phyloP scores from a whole-genome alignment of 352 stramenopile species.

The Pythium periplocum region DNA sequence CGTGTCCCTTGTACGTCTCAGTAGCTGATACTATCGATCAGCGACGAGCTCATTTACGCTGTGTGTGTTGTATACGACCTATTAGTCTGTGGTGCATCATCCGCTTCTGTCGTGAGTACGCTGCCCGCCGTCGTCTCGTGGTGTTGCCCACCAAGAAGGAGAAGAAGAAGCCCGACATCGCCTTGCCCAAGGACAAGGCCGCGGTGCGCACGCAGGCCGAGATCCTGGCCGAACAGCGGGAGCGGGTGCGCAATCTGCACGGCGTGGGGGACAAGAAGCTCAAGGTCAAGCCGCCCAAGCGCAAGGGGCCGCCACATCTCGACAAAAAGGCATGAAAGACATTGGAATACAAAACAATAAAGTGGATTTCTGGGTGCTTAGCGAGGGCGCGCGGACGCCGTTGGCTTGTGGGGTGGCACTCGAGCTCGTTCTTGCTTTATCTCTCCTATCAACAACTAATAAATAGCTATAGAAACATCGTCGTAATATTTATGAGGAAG shows the following conservation, averaged over 20 bases:
- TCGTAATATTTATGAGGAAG: slow-evolving; percentile 83
- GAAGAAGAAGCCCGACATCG: slow-evolving; percentile 80
- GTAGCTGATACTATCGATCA: no score
- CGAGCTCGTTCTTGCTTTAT: slow-evolving; percentile 4
- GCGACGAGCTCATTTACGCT: no score
- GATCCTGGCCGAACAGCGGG: slow-evolving; percentile 73
- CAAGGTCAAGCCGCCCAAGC: slow-evolving; percentile 60
- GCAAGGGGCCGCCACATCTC: slow-evolving; percentile 47
- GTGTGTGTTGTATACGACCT: no score
- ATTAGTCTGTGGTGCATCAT: slow-evolving; percentile 73
- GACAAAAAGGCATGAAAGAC: slow-evolving; percentile 16
- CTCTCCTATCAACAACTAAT: slow-evolving; percentile 21
- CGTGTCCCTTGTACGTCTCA: slow-evolving; percentile 56
- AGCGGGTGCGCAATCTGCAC: slow-evolving; percentile 55
- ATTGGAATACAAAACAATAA: slow-evolving; percentile 5
- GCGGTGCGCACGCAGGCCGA: slow-evolving; percentile 67
- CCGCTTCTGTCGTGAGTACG: slow-evolving; percentile 60
- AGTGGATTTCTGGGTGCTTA: no score
- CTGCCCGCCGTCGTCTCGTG: slow-evolving; percentile 40
- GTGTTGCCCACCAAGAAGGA: slow-evolving; percentile 57
- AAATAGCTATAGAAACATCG: slow-evolving; percentile 32
- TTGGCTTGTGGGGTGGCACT: no score
- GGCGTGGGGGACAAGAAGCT: slow-evolving; percentile 62
- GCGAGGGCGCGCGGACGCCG: no score
- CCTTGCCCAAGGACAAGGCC: slow-evolving; percentile 45